Evolutionary conservation across 202 grass and related monocot genomes (phyloP).

Genomic region (Saccharum hybrid): DNA sequence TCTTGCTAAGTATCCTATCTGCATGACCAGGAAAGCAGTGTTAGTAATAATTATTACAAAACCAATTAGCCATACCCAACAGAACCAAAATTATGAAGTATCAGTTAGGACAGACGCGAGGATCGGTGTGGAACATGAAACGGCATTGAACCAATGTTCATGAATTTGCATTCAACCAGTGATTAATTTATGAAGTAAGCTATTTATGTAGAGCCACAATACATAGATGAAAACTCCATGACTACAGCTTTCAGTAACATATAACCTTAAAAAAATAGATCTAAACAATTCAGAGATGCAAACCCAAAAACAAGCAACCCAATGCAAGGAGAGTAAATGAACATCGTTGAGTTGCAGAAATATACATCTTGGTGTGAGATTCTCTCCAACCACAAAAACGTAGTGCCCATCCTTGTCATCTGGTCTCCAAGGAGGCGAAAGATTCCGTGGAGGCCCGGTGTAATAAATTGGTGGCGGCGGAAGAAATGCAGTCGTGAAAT

Average conservation of each 20-base stretch:
- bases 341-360: slow-evolving; percentile 30
- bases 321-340: slow-evolving; percentile 26
- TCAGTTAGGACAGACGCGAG: neutral
- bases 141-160: neutral
- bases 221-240: slow-evolving; percentile 12
- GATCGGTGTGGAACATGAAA: neutral
- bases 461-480: slow-evolving; percentile 65
- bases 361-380: slow-evolving; percentile 93
- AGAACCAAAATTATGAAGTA: slow-evolving; percentile 10
- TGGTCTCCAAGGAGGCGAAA: slow-evolving; percentile 84
- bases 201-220: slow-evolving; percentile 10
- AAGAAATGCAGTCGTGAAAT: slow-evolving; percentile 60
- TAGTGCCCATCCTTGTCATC: slow-evolving; percentile 98
- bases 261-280: neutral
- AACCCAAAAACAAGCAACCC: slow-evolving; percentile 28
- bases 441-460: slow-evolving; percentile 57
- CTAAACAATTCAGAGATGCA: slow-evolving; percentile 13
- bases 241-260: slow-evolving; percentile 27
- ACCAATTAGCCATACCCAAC: slow-evolving; percentile 4
- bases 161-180: neutral
- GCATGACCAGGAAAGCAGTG: slow-evolving; percentile 51
- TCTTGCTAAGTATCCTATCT: slow-evolving; percentile 99
- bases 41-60: slow-evolving; percentile 45
- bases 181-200: slow-evolving; percentile 15
- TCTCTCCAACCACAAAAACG: slow-evolving; percentile 80